Base-by-base conservation (phyloP, 371 early-diverging fungal species). In the Mortierella sp. region DNA sequence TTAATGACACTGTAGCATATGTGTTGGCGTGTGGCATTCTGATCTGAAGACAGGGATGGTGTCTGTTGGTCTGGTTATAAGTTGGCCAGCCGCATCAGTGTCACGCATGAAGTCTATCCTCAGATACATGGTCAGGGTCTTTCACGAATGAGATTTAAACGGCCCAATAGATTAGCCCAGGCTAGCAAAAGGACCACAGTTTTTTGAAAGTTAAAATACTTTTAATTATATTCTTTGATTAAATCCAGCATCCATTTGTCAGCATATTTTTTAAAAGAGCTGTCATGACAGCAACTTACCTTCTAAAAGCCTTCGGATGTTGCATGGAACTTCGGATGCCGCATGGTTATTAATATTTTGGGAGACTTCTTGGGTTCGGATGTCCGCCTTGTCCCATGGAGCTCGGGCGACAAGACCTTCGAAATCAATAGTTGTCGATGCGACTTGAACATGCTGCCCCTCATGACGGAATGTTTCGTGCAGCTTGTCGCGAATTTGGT, bases 31-130 rank as follows among this genome's bases (percentile, higher is more conserved):
- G n/a, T n/a, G n/a, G n/a, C n/a, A 52, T 52, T 52, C 18, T 52
- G 24, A 52, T 52, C 52, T 24, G 52, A 52, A 52, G 52, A 24
- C 52, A 52, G 52, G n/a, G 24, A 24, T 52, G 52, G 52, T 52
- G 52, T 52, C 52, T 52, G 52, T 52, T 52, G 52, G 52, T 52
- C 52, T 52, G 16, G 16, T 52, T 52, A 52, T 52, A 52, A 24
- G 52, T 52, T 52, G 52, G 24, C 52, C 24, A 18, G 24, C 52
- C 5, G 18, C 5, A n/a, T n/a, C n/a, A n/a, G n/a, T n/a, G n/a
- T n/a, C n/a, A n/a, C n/a, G n/a, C n/a, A n/a, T n/a, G n/a, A n/a
- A n/a, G n/a, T n/a, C n/a, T n/a, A n/a, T n/a, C n/a, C n/a, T n/a
- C n/a, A n/a, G n/a, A n/a, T n/a, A n/a, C n/a, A n/a, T n/a, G n/a